These are phyloP conservation scores for Vigna unguiculata DNA, from an alignment of 306 rosid species.

Conservation along the genomic window DNA sequence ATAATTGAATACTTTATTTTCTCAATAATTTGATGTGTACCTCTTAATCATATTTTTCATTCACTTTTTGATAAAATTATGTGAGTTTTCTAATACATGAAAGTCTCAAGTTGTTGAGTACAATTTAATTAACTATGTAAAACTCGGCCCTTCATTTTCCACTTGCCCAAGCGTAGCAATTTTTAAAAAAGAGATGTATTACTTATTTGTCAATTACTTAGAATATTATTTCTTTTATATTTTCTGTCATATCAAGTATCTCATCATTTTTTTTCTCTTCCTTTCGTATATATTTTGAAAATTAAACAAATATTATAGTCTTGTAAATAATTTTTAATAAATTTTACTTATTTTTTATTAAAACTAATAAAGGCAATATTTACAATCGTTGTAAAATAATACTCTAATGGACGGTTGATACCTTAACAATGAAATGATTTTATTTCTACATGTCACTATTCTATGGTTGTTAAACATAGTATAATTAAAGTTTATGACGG, in stretches of 20 bases:
- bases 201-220: no score
- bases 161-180: no score
- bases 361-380: not conserved
- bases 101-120: no score
- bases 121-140: no score
- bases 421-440: not conserved
- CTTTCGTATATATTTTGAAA: not conserved
- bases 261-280: not conserved
- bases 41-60: no score
- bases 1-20: no score
- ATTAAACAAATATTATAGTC: not conserved
- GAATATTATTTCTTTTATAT: no score
- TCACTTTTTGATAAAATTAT: no score
- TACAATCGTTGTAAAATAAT: not conserved
- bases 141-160: no score
- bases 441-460: constrained; percentile 2
- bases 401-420: not conserved
- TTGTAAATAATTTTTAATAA: not conserved
- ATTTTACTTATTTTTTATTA: not conserved
- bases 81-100: no score
- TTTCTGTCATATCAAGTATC: not conserved
- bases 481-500: not conserved
- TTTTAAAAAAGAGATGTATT: no score
- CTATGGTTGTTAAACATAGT: constrained; percentile 4
- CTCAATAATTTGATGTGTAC: no score